Evolutionary conservation across 148 eudicot genomes (phyloP).

Genomic region (Vaccinium macrocarpon): DNA sequence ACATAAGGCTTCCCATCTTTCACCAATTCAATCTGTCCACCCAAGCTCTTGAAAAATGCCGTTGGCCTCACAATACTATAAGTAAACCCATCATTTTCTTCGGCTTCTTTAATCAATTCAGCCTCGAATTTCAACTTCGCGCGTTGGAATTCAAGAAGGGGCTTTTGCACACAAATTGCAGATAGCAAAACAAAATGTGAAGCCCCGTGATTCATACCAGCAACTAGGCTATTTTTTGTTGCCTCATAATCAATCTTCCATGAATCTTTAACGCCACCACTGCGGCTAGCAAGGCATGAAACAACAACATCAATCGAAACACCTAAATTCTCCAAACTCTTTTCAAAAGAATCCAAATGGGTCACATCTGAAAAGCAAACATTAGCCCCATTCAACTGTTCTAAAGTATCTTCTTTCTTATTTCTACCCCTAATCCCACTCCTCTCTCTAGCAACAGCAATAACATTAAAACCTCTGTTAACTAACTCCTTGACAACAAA

Average conservation of each 20-base stretch:
- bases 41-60: constrained; percentile 97
- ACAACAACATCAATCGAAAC: constrained; percentile 80
- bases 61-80: constrained; percentile 95
- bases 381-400: constrained; percentile 62
- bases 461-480: constrained; percentile 83
- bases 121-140: constrained; percentile 90
- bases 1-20: constrained; percentile 95
- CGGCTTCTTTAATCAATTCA: constrained; percentile 66
- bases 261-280: constrained; percentile 80
- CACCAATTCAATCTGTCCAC: constrained; percentile 90
- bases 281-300: constrained; percentile 86
- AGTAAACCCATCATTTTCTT: constrained; percentile 46
- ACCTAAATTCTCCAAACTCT: constrained; percentile 55
- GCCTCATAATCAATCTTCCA: constrained; percentile 91
- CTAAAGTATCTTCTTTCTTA: constrained; percentile 67
- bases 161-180: constrained; percentile 95
- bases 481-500: constrained; percentile 79
- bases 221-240: constrained; percentile 74
- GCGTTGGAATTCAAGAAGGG: constrained; percentile 84
- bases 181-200: constrained; percentile 80
- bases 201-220: constrained; percentile 73
- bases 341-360: constrained; percentile 48
- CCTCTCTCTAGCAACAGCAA: constrained; percentile 77
- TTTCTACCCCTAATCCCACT: constrained; percentile 72
- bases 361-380: constrained; percentile 93